A percentile compares a stretch with the other conserved stretches of the same genome.
These are phyloP conservation scores for Ballota nigra DNA, from an alignment of 257 asterid species.

Conservation along the genomic window DNA sequence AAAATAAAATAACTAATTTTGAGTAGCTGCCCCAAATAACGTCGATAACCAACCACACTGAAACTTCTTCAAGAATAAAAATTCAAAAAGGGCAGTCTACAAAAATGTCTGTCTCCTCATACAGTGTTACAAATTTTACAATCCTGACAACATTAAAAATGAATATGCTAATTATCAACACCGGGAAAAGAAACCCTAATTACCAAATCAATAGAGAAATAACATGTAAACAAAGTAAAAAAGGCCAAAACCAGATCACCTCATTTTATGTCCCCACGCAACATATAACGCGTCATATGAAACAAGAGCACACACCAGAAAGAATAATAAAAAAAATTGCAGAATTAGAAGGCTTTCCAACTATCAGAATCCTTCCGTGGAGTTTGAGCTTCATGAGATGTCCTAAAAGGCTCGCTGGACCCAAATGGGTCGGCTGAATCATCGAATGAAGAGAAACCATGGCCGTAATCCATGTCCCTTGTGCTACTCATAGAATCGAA, in stretches of 20 bases:
- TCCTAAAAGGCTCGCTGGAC: constrained; percentile 57
- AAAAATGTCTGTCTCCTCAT: not conserved
- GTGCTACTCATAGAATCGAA: constrained; percentile 62
- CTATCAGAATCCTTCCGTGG: constrained; percentile 68
- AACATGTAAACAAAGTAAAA: not conserved
- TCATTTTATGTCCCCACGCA: constrained; percentile 11
- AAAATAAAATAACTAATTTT: no score
- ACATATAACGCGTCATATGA: constrained; percentile 12
- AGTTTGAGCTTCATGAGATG: constrained; percentile 61
- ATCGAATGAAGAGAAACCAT: constrained; percentile 70
- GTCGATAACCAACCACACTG: not conserved
- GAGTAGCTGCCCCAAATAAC: no score
- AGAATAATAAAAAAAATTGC: not conserved
- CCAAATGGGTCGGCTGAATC: constrained; percentile 74
- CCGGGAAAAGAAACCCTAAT: constrained; percentile 3
- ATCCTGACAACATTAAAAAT: constrained; percentile 24
- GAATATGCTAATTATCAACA: constrained; percentile 37
- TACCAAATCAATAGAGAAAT: not conserved
- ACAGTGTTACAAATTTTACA: constrained; percentile 36
- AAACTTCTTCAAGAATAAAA: not conserved
- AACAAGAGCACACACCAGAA: constrained; percentile 20
- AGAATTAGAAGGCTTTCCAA: constrained; percentile 79
- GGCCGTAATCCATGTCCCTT: constrained; percentile 61
- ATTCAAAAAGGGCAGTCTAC: constrained; percentile 16
- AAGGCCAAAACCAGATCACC: not conserved